These are phyloP conservation scores for Blastobotrys parvus DNA, from an alignment of 805 yeast species.

Conservation along the genomic window DNA sequence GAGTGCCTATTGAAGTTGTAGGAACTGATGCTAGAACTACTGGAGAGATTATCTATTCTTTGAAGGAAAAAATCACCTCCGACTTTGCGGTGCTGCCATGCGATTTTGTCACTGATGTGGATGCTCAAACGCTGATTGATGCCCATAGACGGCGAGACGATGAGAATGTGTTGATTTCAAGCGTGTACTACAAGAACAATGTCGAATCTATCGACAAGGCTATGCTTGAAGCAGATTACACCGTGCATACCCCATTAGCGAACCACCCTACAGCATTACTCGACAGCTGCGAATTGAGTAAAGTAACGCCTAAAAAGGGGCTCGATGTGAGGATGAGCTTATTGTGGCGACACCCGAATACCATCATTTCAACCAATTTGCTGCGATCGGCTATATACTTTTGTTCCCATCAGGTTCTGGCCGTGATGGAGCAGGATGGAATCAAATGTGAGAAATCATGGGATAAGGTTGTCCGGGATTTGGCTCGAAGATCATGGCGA, in stretches of 20 bases:
- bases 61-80: slow-evolving; percentile 9
- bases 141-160: slow-evolving; percentile 67
- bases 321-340: slow-evolving; percentile 75
- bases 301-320: slow-evolving; percentile 62
- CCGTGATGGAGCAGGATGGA: slow-evolving; percentile 35
- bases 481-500: slow-evolving; percentile 89
- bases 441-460: slow-evolving; percentile 7
- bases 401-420: slow-evolving; percentile 46
- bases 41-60: slow-evolving; percentile 15
- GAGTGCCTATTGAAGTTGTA: slow-evolving; percentile 10
- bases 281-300: slow-evolving; percentile 63
- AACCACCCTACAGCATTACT: slow-evolving; percentile 39
- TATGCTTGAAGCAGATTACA: slow-evolving; percentile 56
- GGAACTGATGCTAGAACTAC: slow-evolving; percentile 10
- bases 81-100: slow-evolving; percentile 85
- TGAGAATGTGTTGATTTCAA: slow-evolving; percentile 55
- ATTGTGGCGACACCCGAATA: slow-evolving; percentile 79
- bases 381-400: slow-evolving; percentile 68
- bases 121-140: slow-evolving; percentile 82
- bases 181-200: slow-evolving; percentile 66
- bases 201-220: slow-evolving; percentile 76
- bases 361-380: slow-evolving; percentile 67
- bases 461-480: slow-evolving; percentile 55
- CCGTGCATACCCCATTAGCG: slow-evolving; percentile 31
- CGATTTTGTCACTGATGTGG: slow-evolving; percentile 86